Evolutionary conservation across 2,329 filamentous ascomycete genomes (phyloP).

Genomic region (Verticillium klebahnii): DNA sequence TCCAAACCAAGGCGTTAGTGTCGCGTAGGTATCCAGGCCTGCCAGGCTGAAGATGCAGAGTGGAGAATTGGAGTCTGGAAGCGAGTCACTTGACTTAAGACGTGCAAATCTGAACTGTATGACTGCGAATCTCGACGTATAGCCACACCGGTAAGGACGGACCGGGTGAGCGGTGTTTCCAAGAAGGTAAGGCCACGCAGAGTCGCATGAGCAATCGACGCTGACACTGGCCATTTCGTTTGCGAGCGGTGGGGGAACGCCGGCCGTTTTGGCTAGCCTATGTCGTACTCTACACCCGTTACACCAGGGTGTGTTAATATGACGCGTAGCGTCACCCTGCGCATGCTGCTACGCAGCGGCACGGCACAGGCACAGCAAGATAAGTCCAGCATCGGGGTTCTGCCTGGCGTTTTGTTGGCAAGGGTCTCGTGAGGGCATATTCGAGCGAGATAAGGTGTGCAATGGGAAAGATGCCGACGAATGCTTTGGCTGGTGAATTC

Average conservation of each 20-base stretch:
- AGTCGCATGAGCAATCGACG: conserved; percentile 4
- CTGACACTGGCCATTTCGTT: conserved; percentile 6
- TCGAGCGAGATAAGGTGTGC: no score
- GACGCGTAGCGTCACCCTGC: background rate
- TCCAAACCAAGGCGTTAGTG: conserved; percentile 10
- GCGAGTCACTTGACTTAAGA: conserved; percentile 23
- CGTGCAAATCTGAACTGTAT: conserved; percentile 16
- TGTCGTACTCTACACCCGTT: background rate
- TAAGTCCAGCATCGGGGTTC: background rate
- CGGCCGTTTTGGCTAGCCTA: conserved; percentile 9
- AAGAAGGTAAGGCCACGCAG: background rate
- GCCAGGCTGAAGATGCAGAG: conserved; percentile 18
- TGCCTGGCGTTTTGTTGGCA: background rate
- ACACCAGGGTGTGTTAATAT: background rate
- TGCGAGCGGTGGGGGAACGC: conserved; percentile 12
- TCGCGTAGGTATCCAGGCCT: conserved; percentile 18
- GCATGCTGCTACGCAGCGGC: background rate
- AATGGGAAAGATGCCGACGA: no score
- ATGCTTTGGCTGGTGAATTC: no score
- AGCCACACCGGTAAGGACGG: conserved; percentile 35
- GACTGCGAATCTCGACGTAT: conserved; percentile 23
- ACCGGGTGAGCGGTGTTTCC: conserved; percentile 29
- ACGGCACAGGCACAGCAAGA: background rate
- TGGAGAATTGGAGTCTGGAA: conserved; percentile 12
- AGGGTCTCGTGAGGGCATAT: no score